Evolutionary conservation across 345 rosid genomes (phyloP), one percentile per base, ranked within the genome.

Genomic region (Bruguiera sexangula): DNA sequence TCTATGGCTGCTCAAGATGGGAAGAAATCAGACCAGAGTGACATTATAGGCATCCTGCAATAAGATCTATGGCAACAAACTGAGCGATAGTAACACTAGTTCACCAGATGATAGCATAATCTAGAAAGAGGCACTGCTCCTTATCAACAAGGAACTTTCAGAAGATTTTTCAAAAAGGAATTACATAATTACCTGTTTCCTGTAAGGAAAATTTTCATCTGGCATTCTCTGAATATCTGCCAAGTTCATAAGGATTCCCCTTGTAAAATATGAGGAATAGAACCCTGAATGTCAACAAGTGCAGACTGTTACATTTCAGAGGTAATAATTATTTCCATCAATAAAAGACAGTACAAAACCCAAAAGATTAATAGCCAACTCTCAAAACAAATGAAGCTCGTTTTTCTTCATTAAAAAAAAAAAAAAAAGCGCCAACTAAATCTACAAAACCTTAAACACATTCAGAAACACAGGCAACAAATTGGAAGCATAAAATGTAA

Each of bases 151-250:
- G 6, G 22, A 34, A 5, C 31, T 18, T 1, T 32, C 15, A 11
- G 18, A 48, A 53, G 6, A 10, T 61, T 52, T 20, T 53, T 54
- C 43, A 32, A 31, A 21, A 52, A n/a, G n/a, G 29, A 74, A 43
- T 11, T 15, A 60, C 34, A 66, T 24, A 32, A 59, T 26, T 63
- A 77, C 99, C 97, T 95, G 97, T 73, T 86, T 95, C 77, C 92
- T 84, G 75, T 69, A 81, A 67, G 94, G 89, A 78, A 95, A 88
- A 60, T 84, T 96, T 73, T 92, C 96, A 73, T 95, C 99, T 8
- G 97, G 81, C 75, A 92, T 77, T 64, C 74, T 84, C 73, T 95
- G 92, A 88, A 95, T 90, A 61, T 87, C 91, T 53, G 90, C 86
- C 75, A 95, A 80, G 82, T 86, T 90, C 85, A 82, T 79, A 26